Evolutionary conservation across 805 yeast genomes (phyloP).

Genomic region (Ogataea methanolica): DNA sequence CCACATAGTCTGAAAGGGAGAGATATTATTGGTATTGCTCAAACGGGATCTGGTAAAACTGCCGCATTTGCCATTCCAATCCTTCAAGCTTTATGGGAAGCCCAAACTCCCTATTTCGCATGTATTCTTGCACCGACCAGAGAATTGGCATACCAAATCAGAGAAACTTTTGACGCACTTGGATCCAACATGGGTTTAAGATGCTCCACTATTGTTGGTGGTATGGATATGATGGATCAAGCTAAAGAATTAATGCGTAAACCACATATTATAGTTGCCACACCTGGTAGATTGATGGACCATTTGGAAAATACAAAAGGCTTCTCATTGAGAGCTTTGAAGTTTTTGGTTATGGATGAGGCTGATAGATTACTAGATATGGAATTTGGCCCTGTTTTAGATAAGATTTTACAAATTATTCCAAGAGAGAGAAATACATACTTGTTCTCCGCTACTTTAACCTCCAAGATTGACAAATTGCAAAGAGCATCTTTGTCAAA

Average conservation of each 20-base stretch:
- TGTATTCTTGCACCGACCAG: slow-evolving; percentile 84
- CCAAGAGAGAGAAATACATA: slow-evolving; percentile 84
- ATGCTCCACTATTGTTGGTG: slow-evolving; percentile 88
- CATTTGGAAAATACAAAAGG: slow-evolving; percentile 92
- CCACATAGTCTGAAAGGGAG: slow-evolving; percentile 89
- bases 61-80: slow-evolving; percentile 98
- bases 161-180: slow-evolving; percentile 91
- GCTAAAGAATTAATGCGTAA: slow-evolving; percentile 89
- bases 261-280: slow-evolving; percentile 93
- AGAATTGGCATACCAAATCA: slow-evolving; percentile 82
- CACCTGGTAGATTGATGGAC: slow-evolving; percentile 86
- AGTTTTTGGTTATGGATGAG: slow-evolving; percentile 90
- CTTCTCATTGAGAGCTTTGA: slow-evolving; percentile 70
- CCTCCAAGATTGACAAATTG: slow-evolving; percentile 88
- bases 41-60: slow-evolving; percentile 97
- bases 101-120: slow-evolving; percentile 83
- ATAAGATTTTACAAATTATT: slow-evolving; percentile 74
- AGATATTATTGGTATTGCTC: slow-evolving; percentile 94
- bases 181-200: slow-evolving; percentile 92
- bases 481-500: slow-evolving; percentile 87
- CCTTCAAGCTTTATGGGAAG: slow-evolving; percentile 84
- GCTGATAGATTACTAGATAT: slow-evolving; percentile 93
- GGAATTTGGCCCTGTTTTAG: slow-evolving; percentile 95
- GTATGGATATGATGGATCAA: slow-evolving; percentile 98
- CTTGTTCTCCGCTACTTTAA: slow-evolving; percentile 94